Evolutionary conservation across 1,284 basidiomycete genomes (phyloP).

Genomic region (Ceratobasidium sp.): DNA sequence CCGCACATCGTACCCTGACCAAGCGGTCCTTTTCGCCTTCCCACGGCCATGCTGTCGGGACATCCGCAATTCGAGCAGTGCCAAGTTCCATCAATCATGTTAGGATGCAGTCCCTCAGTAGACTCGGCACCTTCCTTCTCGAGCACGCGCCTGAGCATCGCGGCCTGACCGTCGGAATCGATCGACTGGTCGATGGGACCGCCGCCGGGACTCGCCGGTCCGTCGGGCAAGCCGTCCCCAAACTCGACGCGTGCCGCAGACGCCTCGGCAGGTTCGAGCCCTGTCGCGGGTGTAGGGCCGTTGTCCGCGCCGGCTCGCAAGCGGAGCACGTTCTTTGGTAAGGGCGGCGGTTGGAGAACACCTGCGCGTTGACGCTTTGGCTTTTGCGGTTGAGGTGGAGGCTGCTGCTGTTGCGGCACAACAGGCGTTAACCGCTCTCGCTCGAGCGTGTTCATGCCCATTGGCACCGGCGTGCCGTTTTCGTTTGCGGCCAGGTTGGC

Average conservation of each 20-base stretch:
- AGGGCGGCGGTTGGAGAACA: constrained; percentile 74
- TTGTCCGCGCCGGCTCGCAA: constrained; percentile 62
- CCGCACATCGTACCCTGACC: constrained; percentile 93
- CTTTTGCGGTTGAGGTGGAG: constrained; percentile 57
- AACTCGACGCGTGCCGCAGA: constrained; percentile 25
- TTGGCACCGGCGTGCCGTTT: constrained; percentile 70
- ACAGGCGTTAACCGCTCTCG: constrained; percentile 13
- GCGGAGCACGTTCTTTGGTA: constrained; percentile 64
- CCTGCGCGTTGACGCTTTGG: constrained; percentile 73
- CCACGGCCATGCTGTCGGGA: constrained; percentile 84
- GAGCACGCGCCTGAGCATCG: constrained; percentile 69
- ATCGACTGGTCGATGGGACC: constrained; percentile 50
- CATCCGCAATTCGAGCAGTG: constrained; percentile 93
- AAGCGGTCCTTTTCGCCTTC: constrained; percentile 85
- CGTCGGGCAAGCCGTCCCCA: constrained; percentile 23
- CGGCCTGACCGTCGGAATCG: constrained; percentile 60
- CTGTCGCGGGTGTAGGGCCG: constrained; percentile 71
- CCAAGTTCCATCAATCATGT: constrained; percentile 86
- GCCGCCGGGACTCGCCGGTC: constrained; percentile 16
- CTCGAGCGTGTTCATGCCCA: constrained; percentile 59
- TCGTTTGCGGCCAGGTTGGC: constrained; percentile 86
- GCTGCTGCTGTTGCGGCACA: constrained; percentile 54
- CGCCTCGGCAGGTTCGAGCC: constrained; percentile 59
- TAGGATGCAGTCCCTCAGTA: constrained; percentile 81
- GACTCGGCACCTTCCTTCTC: constrained; percentile 77